These are phyloP conservation scores for Entoloma clypeatum DNA, from an alignment of 1,284 basidiomycete species.

Conservation along the genomic window DNA sequence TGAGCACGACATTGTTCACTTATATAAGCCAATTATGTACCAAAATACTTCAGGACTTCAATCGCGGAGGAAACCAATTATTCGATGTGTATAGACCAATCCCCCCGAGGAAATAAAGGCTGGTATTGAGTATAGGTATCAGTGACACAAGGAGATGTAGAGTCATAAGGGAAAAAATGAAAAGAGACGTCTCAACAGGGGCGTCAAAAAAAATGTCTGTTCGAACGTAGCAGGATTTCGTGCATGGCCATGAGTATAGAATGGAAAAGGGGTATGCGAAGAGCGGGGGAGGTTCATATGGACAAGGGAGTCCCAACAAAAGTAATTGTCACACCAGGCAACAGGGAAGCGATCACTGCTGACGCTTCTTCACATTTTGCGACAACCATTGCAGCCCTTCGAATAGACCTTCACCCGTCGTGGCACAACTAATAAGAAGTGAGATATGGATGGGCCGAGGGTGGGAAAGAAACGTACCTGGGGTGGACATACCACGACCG, in stretches of 20 bases:
- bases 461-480: slow-evolving; percentile 53
- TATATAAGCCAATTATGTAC: slow-evolving; percentile 18
- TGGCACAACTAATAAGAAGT: slow-evolving; percentile 74
- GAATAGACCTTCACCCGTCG: slow-evolving; percentile 92
- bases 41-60: no score
- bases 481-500: slow-evolving; percentile 99
- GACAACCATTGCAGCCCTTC: slow-evolving; percentile 96
- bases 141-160: slow-evolving; percentile 21
- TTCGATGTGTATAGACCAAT: slow-evolving; percentile 29
- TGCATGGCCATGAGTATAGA: slow-evolving; percentile 36
- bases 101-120: slow-evolving; percentile 21
- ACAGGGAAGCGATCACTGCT: slow-evolving; percentile 43
- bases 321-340: slow-evolving; percentile 25
- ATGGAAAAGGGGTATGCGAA: slow-evolving; percentile 28
- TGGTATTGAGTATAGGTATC: slow-evolving; percentile 22
- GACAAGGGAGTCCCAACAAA: slow-evolving; percentile 25
- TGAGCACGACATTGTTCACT: slow-evolving; percentile 36
- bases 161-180: slow-evolving; percentile 21
- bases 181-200: slow-evolving; percentile 26
- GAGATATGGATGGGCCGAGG: no score
- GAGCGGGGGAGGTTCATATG: slow-evolving; percentile 21
- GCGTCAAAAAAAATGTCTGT: slow-evolving; percentile 27
- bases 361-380: slow-evolving; percentile 91
- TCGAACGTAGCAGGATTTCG: slow-evolving; percentile 35
- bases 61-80: slow-evolving; percentile 14